Evolutionary conservation across 2,329 filamentous ascomycete genomes (phyloP).

Genomic region (Orbilia quercus): DNA sequence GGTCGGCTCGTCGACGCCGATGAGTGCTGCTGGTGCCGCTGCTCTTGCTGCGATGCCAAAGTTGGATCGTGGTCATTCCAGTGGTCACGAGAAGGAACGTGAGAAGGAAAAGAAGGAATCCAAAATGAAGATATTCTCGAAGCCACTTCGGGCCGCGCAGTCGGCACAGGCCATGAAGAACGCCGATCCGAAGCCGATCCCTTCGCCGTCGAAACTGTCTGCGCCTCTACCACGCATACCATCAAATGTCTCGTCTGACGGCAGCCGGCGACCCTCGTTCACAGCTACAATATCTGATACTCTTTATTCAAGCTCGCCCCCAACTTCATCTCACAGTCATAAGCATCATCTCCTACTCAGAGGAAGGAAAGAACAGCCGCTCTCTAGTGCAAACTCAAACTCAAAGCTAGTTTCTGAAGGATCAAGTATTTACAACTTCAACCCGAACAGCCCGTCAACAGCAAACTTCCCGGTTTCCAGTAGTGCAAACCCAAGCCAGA

Average conservation of each 20-base stretch:
- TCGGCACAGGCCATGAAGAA: constrained; percentile 53
- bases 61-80: constrained; percentile 60
- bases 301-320: constrained; percentile 54
- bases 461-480: constrained; percentile 67
- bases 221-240: constrained; percentile 46
- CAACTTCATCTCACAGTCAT: constrained; percentile 62
- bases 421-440: constrained; percentile 57
- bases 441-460: constrained; percentile 65
- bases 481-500: constrained; percentile 61
- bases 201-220: constrained; percentile 48
- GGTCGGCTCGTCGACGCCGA: constrained; percentile 31
- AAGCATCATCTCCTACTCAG: constrained; percentile 75
- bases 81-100: constrained; percentile 62
- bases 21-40: constrained; percentile 62
- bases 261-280: constrained; percentile 63
- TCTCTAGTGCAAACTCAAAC: constrained; percentile 55
- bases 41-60: constrained; percentile 75
- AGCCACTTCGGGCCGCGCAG: constrained; percentile 64
- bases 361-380: constrained; percentile 67
- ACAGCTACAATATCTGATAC: constrained; percentile 65
- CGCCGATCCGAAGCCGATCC: constrained; percentile 56
- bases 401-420: constrained; percentile 55
- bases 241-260: constrained; percentile 40
- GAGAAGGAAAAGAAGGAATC: constrained; percentile 71
- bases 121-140: constrained; percentile 77